Conservation (phyloP, 768 basidiomycete genomes). For the Sporobolomyces pararoseus region DNA sequence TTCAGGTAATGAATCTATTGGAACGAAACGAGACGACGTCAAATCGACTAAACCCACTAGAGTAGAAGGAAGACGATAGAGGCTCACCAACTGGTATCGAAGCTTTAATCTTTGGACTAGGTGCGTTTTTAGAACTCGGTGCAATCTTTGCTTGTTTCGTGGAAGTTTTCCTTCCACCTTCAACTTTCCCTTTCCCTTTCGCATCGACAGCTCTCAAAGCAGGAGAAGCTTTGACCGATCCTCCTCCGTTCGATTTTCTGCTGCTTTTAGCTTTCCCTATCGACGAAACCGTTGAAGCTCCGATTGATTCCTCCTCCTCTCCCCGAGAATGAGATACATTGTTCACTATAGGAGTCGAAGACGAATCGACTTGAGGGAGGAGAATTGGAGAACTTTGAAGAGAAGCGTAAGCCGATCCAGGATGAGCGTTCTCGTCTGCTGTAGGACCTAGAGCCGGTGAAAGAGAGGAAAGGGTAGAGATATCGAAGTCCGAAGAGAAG, state of each 20-base stretch:
- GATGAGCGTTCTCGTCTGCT: not conserved
- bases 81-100: constrained; percentile 48
- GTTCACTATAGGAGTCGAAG: too few species aligned
- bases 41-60: too few species aligned
- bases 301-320: not conserved
- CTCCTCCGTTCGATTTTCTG: constrained; percentile 23
- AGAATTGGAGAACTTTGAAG: constrained; percentile 27
- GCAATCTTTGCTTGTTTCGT: constrained; percentile 13
- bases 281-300: not conserved
- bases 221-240: constrained; percentile 15
- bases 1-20: constrained; percentile 36
- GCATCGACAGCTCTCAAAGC: constrained; percentile 24
- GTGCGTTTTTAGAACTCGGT: constrained; percentile 46
- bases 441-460: constrained; percentile 12
- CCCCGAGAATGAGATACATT: not conserved
- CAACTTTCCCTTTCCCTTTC: constrained; percentile 36
- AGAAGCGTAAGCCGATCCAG: constrained; percentile 11
- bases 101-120: constrained; percentile 64
- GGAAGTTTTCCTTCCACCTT: not conserved
- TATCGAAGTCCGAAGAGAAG: constrained; percentile 51
- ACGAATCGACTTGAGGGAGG: constrained; percentile 13
- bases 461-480: constrained; percentile 27
- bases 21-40: too few species aligned
- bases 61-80: too few species aligned
- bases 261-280: constrained; percentile 2